A percentile compares a stretch with the other conserved stretches of the same genome.
Conservation (phyloP, 2,329 filamentous ascomycete genomes). For the Emmonsiellopsis sp. region DNA sequence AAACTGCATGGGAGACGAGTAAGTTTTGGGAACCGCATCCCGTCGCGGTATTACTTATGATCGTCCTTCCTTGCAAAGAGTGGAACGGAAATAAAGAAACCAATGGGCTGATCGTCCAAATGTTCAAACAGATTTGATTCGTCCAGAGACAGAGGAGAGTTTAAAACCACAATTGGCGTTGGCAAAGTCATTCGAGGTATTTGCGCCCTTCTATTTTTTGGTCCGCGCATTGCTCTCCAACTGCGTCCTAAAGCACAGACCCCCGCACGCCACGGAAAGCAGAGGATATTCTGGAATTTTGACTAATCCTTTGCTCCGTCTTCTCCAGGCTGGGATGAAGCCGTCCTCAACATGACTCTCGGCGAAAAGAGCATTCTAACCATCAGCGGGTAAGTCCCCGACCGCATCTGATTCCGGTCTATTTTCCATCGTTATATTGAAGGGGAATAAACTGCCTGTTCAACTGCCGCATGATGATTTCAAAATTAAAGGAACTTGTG, state of each 20-base stretch:
- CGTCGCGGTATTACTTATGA: background rate
- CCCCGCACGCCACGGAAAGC: background rate
- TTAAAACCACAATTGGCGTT: conserved; percentile 68
- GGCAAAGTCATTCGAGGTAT: conserved; percentile 80
- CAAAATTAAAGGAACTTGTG: background rate
- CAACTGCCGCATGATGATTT: background rate
- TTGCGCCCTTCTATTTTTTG: conserved; percentile 8
- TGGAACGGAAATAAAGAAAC: background rate
- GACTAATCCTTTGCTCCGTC: conserved; percentile 11
- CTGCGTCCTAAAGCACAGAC: background rate
- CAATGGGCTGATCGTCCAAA: conserved; percentile 1
- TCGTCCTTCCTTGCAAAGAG: background rate
- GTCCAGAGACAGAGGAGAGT: conserved; percentile 62
- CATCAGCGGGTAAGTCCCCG: conserved; percentile 57
- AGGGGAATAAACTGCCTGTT: background rate
- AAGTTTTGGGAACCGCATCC: conserved; percentile 26
- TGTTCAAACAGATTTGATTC: conserved; percentile 66
- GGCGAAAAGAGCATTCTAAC: conserved; percentile 82
- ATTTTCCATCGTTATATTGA: background rate
- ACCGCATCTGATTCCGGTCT: background rate
- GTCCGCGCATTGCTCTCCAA: background rate
- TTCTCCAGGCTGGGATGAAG: conserved; percentile 68
- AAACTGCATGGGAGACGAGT: conserved; percentile 62
- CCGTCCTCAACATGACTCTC: conserved; percentile 73
- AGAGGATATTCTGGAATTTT: background rate